These are phyloP conservation scores for Salix exigua DNA, from an alignment of 345 rosid genomes.

Conservation along the genomic window DNA sequence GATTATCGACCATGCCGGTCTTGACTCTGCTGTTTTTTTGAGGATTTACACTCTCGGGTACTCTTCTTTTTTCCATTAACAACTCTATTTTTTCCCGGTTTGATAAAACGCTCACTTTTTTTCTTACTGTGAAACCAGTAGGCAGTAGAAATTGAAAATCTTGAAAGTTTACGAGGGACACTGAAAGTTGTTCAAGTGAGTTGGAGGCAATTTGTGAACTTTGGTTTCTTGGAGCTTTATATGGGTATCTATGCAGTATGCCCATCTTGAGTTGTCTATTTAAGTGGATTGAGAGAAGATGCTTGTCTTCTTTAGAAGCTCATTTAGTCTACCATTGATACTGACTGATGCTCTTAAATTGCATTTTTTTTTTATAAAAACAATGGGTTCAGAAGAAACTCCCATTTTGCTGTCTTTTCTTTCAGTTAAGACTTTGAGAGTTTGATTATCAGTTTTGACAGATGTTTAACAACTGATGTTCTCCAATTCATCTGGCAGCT, in stretches of 20 bases:
- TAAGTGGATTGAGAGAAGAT: not conserved
- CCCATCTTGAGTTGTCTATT: not conserved
- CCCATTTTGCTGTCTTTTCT: not conserved
- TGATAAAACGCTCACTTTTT: not conserved
- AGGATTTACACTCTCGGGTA: slow-evolving; percentile 93
- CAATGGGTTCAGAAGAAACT: not conserved
- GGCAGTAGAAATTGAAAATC: not conserved
- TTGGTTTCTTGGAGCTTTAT: not conserved
- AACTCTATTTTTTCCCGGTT: not conserved
- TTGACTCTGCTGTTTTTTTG: slow-evolving; percentile 90
- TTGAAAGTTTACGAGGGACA: not conserved
- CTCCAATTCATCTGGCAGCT: slow-evolving; percentile 40
- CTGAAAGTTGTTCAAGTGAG: not conserved
- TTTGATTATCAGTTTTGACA: not conserved
- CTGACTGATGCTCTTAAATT: not conserved
- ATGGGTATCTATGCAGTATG: not conserved
- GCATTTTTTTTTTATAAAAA: not conserved
- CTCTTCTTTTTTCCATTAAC: not conserved
- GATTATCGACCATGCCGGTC: slow-evolving; percentile 84
- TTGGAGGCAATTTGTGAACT: not conserved
- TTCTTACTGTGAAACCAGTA: not conserved
- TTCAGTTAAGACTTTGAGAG: not conserved
- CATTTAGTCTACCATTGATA: not conserved
- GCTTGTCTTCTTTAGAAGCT: not conserved
- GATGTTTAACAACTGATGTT: not conserved